Evolutionary conservation across 108 stramenopile genomes (phyloP), one percentile per base, ranked within the genome.

Genomic region (Fragilariopsis cylindrus): DNA sequence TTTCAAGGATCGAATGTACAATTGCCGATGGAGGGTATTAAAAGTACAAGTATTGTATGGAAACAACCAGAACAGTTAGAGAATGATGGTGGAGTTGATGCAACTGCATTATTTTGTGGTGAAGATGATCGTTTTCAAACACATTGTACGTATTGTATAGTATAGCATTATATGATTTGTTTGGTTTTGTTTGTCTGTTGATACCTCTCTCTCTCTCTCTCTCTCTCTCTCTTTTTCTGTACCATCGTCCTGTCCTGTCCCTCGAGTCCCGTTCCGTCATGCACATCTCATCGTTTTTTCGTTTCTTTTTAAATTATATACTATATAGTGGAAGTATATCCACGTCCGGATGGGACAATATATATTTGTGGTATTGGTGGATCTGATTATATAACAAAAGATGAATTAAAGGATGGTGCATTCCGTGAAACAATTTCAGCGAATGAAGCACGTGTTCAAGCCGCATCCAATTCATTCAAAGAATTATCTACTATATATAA

Each of bases 351-450:
- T 65, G 91, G 89, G 12, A 82, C 82, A 4, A 87, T 99, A 41
- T 99, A 99, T 81, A 88, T 98, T 75, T 99, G 98, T 71, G 98
- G 98, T 12, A 92, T 98, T 57, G 97, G 97, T 7, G 96, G 96
- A 6, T 87, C 85, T 41, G 97, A 98, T 74, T 93, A 99, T 76
- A 94, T 98, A 11, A 71, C 82, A 44, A 95, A 82, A n/a, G 81
- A 86, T 7, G 90, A 93, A 13, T 81, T 92, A 11, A 85, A 93
- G 66, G 90, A 85, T 62, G 95, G 93, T 57, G 92, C 93, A 3
- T 86, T 77, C 45, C 90, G 88, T 5, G 88, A 91, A 49, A 76
- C 64, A 15, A 88, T 87, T 54, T 65, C 77, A n/a, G 86, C 98
- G 42, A 96, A 98, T 64, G 80, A 84, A 8, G 55, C 79, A 13